Conservation (phyloP, 352 stramenopile genomes). For the Globisporangium viniferum region DNA sequence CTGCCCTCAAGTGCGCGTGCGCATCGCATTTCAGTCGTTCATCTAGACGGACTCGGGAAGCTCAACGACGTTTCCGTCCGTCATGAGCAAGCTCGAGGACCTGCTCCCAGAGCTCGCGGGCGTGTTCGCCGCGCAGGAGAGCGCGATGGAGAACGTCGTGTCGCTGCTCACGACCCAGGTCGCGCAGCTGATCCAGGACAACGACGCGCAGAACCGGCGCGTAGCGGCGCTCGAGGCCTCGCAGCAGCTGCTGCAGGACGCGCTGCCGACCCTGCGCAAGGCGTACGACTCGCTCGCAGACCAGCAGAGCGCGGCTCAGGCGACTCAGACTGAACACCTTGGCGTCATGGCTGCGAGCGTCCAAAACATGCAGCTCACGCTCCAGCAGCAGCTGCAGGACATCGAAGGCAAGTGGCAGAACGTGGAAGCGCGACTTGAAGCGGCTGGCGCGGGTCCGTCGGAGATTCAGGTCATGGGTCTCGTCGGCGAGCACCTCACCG, state of each 20-base stretch:
- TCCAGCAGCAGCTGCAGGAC: constrained; percentile 23
- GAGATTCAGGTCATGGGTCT: constrained; percentile 25
- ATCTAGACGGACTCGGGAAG: too few species aligned
- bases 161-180: constrained; percentile 50
- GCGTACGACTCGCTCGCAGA: constrained; percentile 17
- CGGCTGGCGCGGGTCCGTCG: constrained; percentile 14
- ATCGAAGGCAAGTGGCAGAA: constrained; percentile 9
- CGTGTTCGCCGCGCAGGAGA: constrained; percentile 60
- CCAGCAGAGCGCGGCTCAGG: constrained; percentile 13
- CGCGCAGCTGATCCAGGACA: constrained; percentile 38
- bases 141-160: constrained; percentile 49
- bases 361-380: background rate
- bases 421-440: constrained; percentile 10
- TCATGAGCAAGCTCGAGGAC: constrained; percentile 63
- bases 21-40: too few species aligned
- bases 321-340: background rate
- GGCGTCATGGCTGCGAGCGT: constrained; percentile 9
- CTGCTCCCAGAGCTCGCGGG: constrained; percentile 61
- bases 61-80: background rate
- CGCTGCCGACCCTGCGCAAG: constrained; percentile 21
- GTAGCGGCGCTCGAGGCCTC: constrained; percentile 35
- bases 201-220: constrained; percentile 28
- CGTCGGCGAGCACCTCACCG: constrained; percentile 21
- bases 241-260: constrained; percentile 25
- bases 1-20: too few species aligned